phyloP scores from a whole-genome alignment of 306 rosid species.

The Sicyos edulis region DNA sequence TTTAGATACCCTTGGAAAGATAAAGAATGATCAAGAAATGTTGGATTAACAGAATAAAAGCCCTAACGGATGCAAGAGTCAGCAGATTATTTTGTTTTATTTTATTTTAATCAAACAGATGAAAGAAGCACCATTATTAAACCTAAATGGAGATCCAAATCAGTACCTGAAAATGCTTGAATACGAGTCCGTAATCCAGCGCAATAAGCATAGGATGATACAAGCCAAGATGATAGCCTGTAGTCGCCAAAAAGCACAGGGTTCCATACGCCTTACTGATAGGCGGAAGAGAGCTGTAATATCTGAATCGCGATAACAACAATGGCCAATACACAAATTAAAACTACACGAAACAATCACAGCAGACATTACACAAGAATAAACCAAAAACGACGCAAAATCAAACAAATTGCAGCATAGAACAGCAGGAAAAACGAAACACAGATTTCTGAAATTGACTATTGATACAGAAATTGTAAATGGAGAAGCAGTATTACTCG shows the following conservation, averaged over 20 bases:
- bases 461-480: background rate
- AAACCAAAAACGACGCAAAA: background rate
- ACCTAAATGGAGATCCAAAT: constrained; percentile 12
- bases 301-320: constrained; percentile 40
- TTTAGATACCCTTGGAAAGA: background rate
- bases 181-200: constrained; percentile 30
- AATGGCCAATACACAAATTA: background rate
- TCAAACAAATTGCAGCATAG: background rate
- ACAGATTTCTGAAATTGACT: background rate
- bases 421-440: background rate
- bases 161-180: constrained; percentile 64
- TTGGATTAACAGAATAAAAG: background rate
- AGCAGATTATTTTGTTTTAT: background rate
- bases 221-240: constrained; percentile 49
- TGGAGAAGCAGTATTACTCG: constrained; percentile 50
- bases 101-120: background rate
- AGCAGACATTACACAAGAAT: background rate
- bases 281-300: constrained; percentile 80
- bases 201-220: constrained; percentile 27
- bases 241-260: constrained; percentile 56
- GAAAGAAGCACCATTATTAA: background rate
- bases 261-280: constrained; percentile 89
- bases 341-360: background rate
- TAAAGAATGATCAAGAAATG: background rate
- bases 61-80: background rate